A percentile compares a stretch with the other conserved stretches of the same genome.
Evolutionary conservation across 2,329 filamentous ascomycete species (phyloP).

Genomic region (Cordyceps cicadae): DNA sequence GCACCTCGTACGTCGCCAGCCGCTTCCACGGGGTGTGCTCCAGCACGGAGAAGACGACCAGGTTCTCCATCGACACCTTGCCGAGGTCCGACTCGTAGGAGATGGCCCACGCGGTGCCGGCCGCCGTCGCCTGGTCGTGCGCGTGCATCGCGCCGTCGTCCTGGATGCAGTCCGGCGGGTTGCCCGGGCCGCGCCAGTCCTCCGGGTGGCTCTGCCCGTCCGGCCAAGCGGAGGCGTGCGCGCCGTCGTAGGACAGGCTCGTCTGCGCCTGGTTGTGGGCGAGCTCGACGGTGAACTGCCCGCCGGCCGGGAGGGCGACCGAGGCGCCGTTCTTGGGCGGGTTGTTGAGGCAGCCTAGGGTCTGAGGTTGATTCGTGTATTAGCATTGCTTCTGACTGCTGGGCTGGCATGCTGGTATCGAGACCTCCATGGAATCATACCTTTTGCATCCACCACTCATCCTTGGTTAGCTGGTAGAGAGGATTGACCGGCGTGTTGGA

Average conservation of each 20-base stretch:
- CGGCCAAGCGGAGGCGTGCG: slow-evolving; percentile 33
- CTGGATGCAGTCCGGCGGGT: slow-evolving; percentile 20
- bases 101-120: slow-evolving; percentile 42
- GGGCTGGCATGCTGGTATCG: too few species aligned
- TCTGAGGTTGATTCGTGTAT: too few species aligned
- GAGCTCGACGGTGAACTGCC: slow-evolving; percentile 39
- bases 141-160: slow-evolving; percentile 39
- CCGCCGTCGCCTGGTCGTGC: slow-evolving; percentile 32
- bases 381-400: too few species aligned
- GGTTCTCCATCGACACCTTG: slow-evolving; percentile 38
- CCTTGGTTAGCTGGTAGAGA: slow-evolving; percentile 34
- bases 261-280: slow-evolving; percentile 42
- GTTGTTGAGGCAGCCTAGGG: slow-evolving; percentile 36
- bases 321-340: slow-evolving; percentile 23
- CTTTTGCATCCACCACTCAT: slow-evolving; percentile 44
- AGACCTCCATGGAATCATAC: not conserved
- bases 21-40: slow-evolving; percentile 25
- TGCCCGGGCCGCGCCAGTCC: slow-evolving; percentile 33
- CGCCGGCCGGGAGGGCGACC: slow-evolving; percentile 40
- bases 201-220: slow-evolving; percentile 38
- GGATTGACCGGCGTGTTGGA: slow-evolving; percentile 37
- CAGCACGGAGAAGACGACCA: slow-evolving; percentile 41
- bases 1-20: slow-evolving; percentile 16
- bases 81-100: slow-evolving; percentile 39
- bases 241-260: slow-evolving; percentile 35